Conservation (phyloP, 805 yeast species). For the Candida loeiensis region DNA sequence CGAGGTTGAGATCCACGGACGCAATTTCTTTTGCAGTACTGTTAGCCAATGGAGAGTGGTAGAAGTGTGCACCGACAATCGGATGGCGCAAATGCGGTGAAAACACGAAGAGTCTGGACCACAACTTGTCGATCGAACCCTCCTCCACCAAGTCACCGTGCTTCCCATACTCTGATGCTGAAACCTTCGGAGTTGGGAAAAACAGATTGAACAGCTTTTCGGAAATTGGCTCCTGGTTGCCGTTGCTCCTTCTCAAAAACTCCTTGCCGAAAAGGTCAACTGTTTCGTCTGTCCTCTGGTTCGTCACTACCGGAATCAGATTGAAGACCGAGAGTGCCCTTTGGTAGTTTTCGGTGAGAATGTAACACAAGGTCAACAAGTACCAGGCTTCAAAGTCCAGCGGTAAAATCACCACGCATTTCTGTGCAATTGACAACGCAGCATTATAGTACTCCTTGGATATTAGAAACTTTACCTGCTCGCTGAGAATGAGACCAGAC, state of each 20-base stretch:
- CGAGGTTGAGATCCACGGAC: constrained; percentile 30
- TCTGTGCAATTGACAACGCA: constrained; percentile 57
- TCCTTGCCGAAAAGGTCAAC: constrained; percentile 24
- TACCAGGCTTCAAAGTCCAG: constrained; percentile 76
- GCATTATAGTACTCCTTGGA: constrained; percentile 48
- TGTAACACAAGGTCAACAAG: constrained; percentile 55
- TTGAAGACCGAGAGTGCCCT: constrained; percentile 67
- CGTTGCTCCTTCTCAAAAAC: constrained; percentile 16
- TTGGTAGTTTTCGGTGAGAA: constrained; percentile 50
- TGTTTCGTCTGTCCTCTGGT: constrained; percentile 14
- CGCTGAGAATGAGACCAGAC: constrained; percentile 53
- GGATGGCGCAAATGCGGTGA: constrained; percentile 35
- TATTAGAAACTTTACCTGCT: constrained; percentile 63
- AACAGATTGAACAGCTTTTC: constrained; percentile 25
- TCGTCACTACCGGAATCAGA: constrained; percentile 58
- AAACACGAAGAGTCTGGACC: constrained; percentile 30
- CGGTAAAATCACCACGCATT: constrained; percentile 67
- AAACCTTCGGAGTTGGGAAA: constrained; percentile 26
- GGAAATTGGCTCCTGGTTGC: constrained; percentile 23
- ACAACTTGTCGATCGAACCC: constrained; percentile 31
- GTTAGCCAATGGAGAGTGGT: constrained; percentile 33
- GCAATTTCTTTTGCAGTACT: constrained; percentile 33
- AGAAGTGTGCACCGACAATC: constrained; percentile 30
- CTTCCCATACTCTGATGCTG: constrained; percentile 7
- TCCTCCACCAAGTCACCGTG: constrained; percentile 9